Evolutionary conservation across 2,329 filamentous ascomycete species (phyloP).

Genomic region (Apiospora hydei): DNA sequence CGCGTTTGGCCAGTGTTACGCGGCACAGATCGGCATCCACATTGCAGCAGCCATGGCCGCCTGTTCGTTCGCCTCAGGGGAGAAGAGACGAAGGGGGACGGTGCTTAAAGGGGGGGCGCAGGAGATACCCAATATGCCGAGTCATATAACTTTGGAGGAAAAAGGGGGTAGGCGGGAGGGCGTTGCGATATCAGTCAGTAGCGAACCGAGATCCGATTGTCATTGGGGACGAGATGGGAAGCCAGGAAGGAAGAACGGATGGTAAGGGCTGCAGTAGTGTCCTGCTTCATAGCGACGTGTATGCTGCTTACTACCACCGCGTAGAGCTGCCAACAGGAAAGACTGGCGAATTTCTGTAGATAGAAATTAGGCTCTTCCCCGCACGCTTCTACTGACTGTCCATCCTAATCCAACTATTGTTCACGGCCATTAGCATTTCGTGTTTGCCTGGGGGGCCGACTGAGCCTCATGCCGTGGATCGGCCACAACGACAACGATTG

Average conservation of each 20-base stretch:
- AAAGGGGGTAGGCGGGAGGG: background rate
- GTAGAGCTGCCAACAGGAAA: background rate
- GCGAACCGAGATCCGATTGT: background rate
- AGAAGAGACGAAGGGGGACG: background rate
- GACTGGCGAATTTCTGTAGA: background rate
- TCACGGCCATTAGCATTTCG: background rate
- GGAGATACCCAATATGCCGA: background rate
- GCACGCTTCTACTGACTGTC: background rate
- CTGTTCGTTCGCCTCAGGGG: background rate
- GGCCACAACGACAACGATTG: background rate
- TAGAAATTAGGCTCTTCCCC: background rate
- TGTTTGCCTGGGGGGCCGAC: background rate
- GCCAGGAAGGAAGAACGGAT: background rate
- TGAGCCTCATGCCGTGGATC: background rate
- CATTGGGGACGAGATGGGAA: background rate
- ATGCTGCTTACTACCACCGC: background rate
- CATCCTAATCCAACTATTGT: background rate
- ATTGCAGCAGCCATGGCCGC: background rate
- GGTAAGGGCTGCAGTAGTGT: constrained; percentile 10
- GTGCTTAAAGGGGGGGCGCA: background rate
- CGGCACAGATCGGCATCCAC: background rate
- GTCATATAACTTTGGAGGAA: background rate
- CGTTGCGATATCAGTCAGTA: background rate
- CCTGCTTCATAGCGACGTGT: background rate
- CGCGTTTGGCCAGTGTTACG: background rate